Evolutionary conservation across 225 moss, liverwort and hornwort species (phyloP), one percentile per base, ranked within the genome.

Genomic region (Thuidium tamariscinum): DNA sequence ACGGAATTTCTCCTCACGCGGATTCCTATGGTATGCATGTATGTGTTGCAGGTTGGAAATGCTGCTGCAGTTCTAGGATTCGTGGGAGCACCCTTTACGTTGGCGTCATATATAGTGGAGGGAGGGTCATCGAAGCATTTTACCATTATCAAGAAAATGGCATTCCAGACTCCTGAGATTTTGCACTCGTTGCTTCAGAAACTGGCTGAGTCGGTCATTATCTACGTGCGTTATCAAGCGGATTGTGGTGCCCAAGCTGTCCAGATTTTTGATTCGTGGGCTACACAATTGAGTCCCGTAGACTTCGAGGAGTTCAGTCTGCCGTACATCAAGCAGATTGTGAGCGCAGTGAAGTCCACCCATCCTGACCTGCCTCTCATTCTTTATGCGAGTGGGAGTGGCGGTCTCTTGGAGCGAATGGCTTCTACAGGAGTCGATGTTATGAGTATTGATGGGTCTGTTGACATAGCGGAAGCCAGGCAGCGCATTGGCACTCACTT

Each of bases 231-330:
- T 72, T 98, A 96, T 69, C 98, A 98, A 89, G 96, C 96, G 27
- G 96, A 96, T 66, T 93, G 91, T 32, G 98, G 98, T 49, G 98
- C 98, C 42, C 96, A 98, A 84, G 96, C 95, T 46, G 98, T 98
- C 52, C 98, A 98, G 88, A 98, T 98, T 71, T 98, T 98, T 80
- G 98, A 98, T 79, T 98, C 98, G 29, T 98, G 98, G 98, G 98
- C 93, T 44, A 96, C 96, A 30, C 95, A 93, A 39, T 86, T 98
- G 74, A 96, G 95, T 86, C 98, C 98, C 26, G 92, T 95, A 13
- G 96, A 98, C 86, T 98, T 95, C 39, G 96, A 98, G 90, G 91
- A 89, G 44, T 98, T 95, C 91, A 96, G 96, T 87, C 90, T 96
- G 80, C 98, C 98, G 15, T 98, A 98, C 82, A 92, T 98, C 78